Conservation (phyloP, 345 rosid genomes). For the Salix dunnii region DNA sequence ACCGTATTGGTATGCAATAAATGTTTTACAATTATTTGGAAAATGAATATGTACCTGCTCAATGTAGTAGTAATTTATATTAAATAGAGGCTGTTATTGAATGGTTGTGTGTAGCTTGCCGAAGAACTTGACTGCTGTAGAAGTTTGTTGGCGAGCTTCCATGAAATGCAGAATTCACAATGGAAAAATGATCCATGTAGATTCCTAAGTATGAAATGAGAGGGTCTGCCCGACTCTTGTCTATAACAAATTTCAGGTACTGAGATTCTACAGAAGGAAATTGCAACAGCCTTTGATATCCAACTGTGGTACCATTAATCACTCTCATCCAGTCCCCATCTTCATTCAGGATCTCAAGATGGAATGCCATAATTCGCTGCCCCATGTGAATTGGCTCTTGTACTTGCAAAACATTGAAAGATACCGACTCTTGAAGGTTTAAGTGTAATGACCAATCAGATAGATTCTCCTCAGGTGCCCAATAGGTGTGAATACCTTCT, state of each 20-base stretch:
- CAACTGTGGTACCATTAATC: constrained; percentile 66
- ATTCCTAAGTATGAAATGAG: constrained; percentile 68
- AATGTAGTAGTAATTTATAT: not conserved
- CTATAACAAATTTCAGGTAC: constrained; percentile 58
- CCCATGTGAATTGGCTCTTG: constrained; percentile 94
- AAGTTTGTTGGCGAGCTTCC: constrained; percentile 10
- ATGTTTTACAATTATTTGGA: too few species aligned
- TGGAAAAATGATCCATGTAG: constrained; percentile 47
- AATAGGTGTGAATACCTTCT: constrained; percentile 60
- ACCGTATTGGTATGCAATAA: too few species aligned
- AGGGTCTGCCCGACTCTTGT: constrained; percentile 65
- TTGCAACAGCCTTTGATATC: constrained; percentile 58
- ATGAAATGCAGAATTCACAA: constrained; percentile 7
- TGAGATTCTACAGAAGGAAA: constrained; percentile 46
- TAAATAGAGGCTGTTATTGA: constrained; percentile 22
- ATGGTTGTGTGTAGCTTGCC: constrained; percentile 19
- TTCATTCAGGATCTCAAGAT: constrained; percentile 38
- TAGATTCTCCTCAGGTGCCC: constrained; percentile 74
- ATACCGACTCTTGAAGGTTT: constrained; percentile 41
- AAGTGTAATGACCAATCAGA: constrained; percentile 49
- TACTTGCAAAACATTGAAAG: constrained; percentile 68
- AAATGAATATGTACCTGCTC: not conserved
- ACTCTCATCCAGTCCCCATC: constrained; percentile 54
- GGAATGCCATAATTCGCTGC: constrained; percentile 58
- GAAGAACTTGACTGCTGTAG: constrained; percentile 25